Conservation (phyloP, 208 protist species). For the Crithidia brevicula region DNA sequence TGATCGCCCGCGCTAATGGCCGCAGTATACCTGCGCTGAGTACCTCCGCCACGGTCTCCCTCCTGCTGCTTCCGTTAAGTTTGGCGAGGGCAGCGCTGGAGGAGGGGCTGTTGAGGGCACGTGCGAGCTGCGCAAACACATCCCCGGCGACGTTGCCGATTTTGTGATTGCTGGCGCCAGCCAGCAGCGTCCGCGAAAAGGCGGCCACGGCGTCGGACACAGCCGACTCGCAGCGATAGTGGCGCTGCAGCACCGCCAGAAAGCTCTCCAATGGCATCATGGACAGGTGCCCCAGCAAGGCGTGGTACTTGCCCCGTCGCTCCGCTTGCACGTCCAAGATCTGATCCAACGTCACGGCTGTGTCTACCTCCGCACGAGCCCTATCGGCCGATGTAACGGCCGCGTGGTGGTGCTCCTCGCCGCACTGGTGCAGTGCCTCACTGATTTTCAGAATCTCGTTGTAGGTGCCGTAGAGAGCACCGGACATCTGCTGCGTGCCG, state of each 20-base stretch:
- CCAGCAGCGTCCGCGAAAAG: slow-evolving; percentile 61
- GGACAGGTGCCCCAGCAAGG: slow-evolving; percentile 66
- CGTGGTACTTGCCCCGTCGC: slow-evolving; percentile 88
- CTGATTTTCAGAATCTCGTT: slow-evolving; percentile 43
- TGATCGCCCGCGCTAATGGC: slow-evolving; percentile 61
- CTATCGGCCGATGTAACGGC: neutral
- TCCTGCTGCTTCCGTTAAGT: neutral
- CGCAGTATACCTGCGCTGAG: slow-evolving; percentile 50
- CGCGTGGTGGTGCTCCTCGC: neutral
- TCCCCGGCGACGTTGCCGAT: slow-evolving; percentile 82
- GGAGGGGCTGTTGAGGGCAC: slow-evolving; percentile 6
- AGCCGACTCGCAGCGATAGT: slow-evolving; percentile 25
- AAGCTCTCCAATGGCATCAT: slow-evolving; percentile 57
- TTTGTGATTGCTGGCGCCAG: slow-evolving; percentile 80
- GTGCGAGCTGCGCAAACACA: slow-evolving; percentile 63
- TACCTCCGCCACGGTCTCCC: slow-evolving; percentile 13
- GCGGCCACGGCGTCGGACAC: slow-evolving; percentile 18
- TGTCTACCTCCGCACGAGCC: neutral
- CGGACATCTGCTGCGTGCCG: slow-evolving; percentile 83
- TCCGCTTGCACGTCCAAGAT: slow-evolving; percentile 71
- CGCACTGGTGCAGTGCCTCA: slow-evolving; percentile 8
- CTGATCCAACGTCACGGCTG: slow-evolving; percentile 35
- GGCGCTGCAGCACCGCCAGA: slow-evolving; percentile 37
- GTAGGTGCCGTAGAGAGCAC: slow-evolving; percentile 85
- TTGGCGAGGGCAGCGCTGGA: neutral